A percentile compares a stretch with the other conserved stretches of the same genome.
Conservation (phyloP, 139 green algal genomes). For the Mesotaenium endlicherianum region DNA sequence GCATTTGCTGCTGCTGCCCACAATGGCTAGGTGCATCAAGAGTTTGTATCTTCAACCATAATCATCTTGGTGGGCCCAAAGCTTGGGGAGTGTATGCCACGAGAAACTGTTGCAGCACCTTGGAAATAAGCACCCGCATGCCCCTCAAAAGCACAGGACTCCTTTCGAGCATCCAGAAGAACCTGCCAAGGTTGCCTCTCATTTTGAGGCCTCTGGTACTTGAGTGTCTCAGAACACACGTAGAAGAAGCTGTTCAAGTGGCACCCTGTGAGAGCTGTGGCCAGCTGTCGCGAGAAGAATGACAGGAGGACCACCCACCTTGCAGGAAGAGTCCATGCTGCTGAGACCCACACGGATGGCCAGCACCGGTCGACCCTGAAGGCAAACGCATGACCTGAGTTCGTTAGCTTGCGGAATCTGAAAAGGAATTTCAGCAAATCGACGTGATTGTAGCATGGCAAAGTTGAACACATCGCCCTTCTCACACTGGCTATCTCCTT, state of each 20-base stretch:
- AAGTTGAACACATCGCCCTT: background rate
- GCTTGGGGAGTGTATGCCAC: background rate
- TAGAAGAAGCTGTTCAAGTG: too few species aligned
- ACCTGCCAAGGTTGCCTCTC: too few species aligned
- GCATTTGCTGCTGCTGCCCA: too few species aligned
- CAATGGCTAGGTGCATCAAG: background rate
- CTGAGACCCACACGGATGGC: background rate
- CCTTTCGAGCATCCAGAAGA: too few species aligned
- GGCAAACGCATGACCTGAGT: background rate
- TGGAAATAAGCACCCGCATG: background rate
- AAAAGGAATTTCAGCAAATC: background rate
- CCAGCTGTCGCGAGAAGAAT: too few species aligned
- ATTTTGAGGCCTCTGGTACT: too few species aligned
- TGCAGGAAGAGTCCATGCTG: background rate
- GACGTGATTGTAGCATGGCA: background rate
- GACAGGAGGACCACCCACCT: background rate
- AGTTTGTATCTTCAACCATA: too few species aligned
- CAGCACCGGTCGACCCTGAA: background rate
- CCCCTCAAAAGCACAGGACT: background rate
- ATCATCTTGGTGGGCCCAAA: background rate
- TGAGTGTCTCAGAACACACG: too few species aligned
- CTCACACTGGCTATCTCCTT: background rate
- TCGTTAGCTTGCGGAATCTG: background rate
- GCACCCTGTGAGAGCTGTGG: too few species aligned
- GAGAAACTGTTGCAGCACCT: background rate